These are phyloP conservation scores for Yamadazyma oceani DNA, from an alignment of 1,139 yeast species.

Conservation along the genomic window DNA sequence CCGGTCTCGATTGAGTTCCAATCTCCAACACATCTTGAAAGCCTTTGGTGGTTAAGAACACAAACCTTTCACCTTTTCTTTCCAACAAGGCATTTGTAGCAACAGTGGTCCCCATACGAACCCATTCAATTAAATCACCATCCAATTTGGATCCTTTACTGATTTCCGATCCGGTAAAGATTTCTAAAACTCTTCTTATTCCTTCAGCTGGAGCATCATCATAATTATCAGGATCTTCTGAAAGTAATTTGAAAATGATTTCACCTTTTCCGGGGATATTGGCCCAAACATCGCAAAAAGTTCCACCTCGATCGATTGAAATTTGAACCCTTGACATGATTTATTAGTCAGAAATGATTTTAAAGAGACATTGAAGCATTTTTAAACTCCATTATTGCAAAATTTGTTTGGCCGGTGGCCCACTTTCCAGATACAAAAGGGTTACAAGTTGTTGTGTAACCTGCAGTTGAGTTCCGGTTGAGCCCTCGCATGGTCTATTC, in stretches of 20 bases:
- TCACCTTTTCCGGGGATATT: conserved; percentile 44
- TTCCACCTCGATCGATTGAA: conserved; percentile 70
- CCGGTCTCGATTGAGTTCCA: conserved; percentile 43
- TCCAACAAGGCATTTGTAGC: conserved; percentile 45
- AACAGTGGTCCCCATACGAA: conserved; percentile 42
- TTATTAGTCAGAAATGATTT: too few species aligned
- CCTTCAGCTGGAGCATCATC: conserved; percentile 92
- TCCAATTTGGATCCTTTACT: conserved; percentile 38
- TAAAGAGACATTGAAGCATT: too few species aligned
- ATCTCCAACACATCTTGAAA: conserved; percentile 47
- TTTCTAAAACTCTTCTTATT: conserved; percentile 72
- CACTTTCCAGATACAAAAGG: too few species aligned
- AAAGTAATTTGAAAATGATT: conserved; percentile 60
- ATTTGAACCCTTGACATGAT: conserved; percentile 10
- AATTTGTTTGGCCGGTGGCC: too few species aligned
- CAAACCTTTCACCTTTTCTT: conserved; percentile 53
- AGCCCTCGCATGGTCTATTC: too few species aligned
- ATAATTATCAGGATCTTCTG: conserved; percentile 86
- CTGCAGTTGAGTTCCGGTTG: too few species aligned
- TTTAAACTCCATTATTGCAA: too few species aligned
- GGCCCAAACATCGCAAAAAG: conserved; percentile 80
- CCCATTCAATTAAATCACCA: conserved; percentile 30
- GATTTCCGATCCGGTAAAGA: conserved; percentile 48
- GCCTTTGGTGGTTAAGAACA: conserved; percentile 51
- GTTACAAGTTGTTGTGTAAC: too few species aligned